A percentile compares a stretch with the other conserved stretches of the same genome.
Evolutionary conservation across 225 moss, liverwort and hornwort genomes (phyloP).

Genomic region (Anthoceros angustus): DNA sequence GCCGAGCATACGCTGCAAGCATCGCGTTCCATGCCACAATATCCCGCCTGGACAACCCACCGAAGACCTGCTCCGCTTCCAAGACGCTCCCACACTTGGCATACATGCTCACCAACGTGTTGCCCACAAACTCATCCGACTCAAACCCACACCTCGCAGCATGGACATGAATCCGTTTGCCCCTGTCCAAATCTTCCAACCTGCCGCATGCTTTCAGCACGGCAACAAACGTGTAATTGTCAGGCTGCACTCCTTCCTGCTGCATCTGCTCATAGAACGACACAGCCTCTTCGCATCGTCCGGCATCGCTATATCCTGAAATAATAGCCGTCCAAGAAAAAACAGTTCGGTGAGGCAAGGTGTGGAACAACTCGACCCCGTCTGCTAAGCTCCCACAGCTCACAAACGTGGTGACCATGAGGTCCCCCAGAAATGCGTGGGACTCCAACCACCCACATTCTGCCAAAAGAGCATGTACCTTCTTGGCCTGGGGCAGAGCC

Average conservation of each 20-base stretch:
- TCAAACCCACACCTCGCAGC: background rate
- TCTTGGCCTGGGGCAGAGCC: background rate
- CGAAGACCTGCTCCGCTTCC: background rate
- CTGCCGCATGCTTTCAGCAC: background rate
- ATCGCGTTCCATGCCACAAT: background rate
- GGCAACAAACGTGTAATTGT: background rate
- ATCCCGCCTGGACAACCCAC: background rate
- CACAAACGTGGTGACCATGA: background rate
- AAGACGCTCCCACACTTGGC: background rate
- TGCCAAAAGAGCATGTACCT: slow-evolving; percentile 1
- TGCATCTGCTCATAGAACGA: background rate
- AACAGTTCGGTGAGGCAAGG: background rate
- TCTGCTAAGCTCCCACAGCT: background rate
- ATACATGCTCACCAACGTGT: background rate
- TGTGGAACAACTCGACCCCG: background rate
- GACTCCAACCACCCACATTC: background rate
- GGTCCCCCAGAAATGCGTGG: background rate
- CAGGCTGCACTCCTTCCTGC: background rate
- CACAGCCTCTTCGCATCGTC: background rate
- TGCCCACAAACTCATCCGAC: background rate
- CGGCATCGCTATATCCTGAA: background rate
- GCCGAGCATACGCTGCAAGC: background rate
- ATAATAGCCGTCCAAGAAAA: background rate
- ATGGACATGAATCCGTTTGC: background rate
- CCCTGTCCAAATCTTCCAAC: background rate